Evolutionary conservation across 345 rosid genomes (phyloP), one percentile per base, ranked within the genome.

Genomic region (Gossypioides kirkii): DNA sequence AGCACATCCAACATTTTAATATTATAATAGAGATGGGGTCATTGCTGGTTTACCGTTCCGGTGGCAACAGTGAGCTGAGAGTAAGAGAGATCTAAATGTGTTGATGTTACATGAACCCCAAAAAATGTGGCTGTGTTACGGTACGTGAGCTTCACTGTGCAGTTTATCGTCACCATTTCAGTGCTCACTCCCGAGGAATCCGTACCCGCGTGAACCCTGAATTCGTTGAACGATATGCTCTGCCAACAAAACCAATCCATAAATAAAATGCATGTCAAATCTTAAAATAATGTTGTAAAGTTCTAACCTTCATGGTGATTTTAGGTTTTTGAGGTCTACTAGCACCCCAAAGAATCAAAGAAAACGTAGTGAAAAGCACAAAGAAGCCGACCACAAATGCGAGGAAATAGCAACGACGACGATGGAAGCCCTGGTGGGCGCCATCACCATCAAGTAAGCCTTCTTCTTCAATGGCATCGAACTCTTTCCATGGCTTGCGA

Each of bases 401-500:
- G 20, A 83, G 80, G 64, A 83, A 79, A 71, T 87, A 91, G 73
- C 81, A 87, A 2, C 93, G 70, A 22, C 54, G 82, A 16, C 90
- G 84, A 28, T 85, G 70, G 43, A 83, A 6, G 49, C 80, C 81
- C 20, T 76, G 50, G 0, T 68, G 55, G 46, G 53, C 28, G 12
- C 46, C 36, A 22, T 77, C 91, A 14, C 72, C 83, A 6, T 72
- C 76, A 2, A 90, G 86, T 59, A 90, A 86, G 5, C 84, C 84
- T 61, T 90, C 96, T 79, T 90, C 93, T 77, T 90, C 96, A 68
- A 90, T 87, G 76, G 89, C 86, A 20, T 86, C 93, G 62, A 90
- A 90, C 77, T 74, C 85, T 75, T 84, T 86, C 78, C 88, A 83
- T 1, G 81, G 79, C 62, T 79, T 67, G 20, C 75, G 70, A 22